Base-by-base conservation (phyloP, 768 basidiomycete species). In the Rhodosporidiobolus odoratus region DNA sequence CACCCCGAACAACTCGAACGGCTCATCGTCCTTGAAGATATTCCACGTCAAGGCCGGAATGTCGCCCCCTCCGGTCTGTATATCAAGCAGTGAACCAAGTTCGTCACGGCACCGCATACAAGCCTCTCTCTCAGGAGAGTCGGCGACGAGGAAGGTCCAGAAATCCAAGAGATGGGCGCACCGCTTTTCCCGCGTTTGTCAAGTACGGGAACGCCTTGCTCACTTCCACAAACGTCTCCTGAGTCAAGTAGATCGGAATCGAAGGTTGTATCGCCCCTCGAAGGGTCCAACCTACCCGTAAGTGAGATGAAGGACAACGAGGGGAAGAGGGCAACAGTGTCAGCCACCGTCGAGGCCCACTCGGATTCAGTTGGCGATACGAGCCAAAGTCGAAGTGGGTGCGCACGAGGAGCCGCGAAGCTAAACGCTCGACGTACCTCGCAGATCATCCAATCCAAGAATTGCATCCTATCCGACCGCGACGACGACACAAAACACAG, bases 381-480 rank as follows among this genome's bases (percentile, higher is more conserved):
- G n/a, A n/a, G n/a, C n/a, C n/a, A n/a, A n/a, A n/a, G n/a, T n/a
- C n/a, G n/a, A n/a, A n/a, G n/a, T n/a, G n/a, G n/a, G n/a, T n/a
- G n/a, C n/a, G n/a, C n/a, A n/a, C n/a, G n/a, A n/a, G n/a, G n/a
- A n/a, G n/a, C n/a, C n/a, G n/a, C n/a, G n/a, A n/a, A n/a, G n/a
- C n/a, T n/a, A n/a, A n/a, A n/a, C n/a, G n/a, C n/a, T n/a, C n/a
- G 23, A 58, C 82, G 65, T 71, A 88, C 90, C 88, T 82, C 92
- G 83, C 45, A 94, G 81, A 79, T 95, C 92, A 80, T 95, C 92
- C 66, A 95, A 79, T 5, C 92, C 92, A 76, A 92, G 91, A 82
- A 92, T 90, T 10, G 92, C 92, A 66, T 81, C 81, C 71, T 79
- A 76, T 23, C 48, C 23, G 10, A 17, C 48, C 15, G 13, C 43